Evolutionary conservation across 2,329 filamentous ascomycete genomes (phyloP), one percentile per base, ranked within the genome.

Genomic region (Capronia epimyces): DNA sequence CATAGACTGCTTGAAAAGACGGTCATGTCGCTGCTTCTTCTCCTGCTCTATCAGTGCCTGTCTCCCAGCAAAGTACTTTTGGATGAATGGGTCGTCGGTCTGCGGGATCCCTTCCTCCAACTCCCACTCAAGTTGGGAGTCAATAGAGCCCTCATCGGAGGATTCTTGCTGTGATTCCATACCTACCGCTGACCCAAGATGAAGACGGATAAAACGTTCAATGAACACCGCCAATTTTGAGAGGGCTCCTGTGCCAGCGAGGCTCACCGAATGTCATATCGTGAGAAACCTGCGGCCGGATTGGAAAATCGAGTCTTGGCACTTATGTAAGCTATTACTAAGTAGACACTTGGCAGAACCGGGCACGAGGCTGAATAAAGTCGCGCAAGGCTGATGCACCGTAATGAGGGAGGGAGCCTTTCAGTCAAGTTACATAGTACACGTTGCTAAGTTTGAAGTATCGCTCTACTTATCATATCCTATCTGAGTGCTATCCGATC

Each of bases 11-110:
- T 82, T 78, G 72, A 93, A 93, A 2, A 80, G 77, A 63, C 80
- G 73, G 68, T 89, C 89, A 66, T 89, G 89, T 52, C 90, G 82
- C 63, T 87, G 80, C 62, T 83, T 86, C 68, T 87, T 84, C 67
- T 97, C 93, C 65, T 95, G 80, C 15, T 76, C 76, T 50, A 95
- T 85, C 46, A 97, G 77, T 21, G 81, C 82, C 61, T 84, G 78
- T 44, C 90, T 81, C 18, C 88, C 88, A 37, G 80, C 70, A 32
- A 95, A 72, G 64, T 95, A 96, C 65, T 91, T 82, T 62, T 88
- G 81, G 41, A 96, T 79, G 67, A 95, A 89, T 0, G 84, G 81
- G 62, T 95, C 88, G 8, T 79, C 71, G 10, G 69, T 52, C 53
- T 72, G 71, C 42, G 72, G 72, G 22, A 75, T 64, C 1, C 71